These are phyloP conservation scores for Stenocarpella maydis DNA, from an alignment of 2,329 filamentous ascomycete species.

Conservation along the genomic window DNA sequence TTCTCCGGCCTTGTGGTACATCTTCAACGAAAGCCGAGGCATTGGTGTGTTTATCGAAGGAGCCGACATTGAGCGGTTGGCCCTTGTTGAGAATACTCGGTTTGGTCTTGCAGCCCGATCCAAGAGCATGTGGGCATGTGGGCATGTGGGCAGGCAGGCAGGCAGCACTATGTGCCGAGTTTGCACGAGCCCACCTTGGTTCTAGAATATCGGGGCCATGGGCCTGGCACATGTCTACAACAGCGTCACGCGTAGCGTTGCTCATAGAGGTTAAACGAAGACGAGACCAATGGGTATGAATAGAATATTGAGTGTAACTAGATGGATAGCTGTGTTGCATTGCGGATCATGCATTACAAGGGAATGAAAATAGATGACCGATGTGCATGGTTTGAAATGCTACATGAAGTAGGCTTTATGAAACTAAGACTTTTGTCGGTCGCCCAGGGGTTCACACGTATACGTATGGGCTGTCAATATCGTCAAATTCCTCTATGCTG, in stretches of 20 bases:
- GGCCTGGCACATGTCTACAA: neutral
- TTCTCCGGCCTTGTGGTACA: neutral
- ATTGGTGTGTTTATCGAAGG: neutral
- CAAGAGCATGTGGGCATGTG: neutral
- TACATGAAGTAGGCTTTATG: no score
- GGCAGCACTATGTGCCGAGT: neutral
- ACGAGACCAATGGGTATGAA: conserved; percentile 9
- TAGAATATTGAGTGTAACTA: neutral
- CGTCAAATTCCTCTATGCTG: no score
- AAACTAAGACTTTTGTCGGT: no score
- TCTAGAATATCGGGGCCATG: neutral
- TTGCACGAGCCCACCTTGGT: neutral
- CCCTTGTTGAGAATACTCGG: neutral
- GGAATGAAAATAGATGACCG: neutral
- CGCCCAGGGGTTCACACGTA: no score
- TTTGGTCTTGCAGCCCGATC: conserved; percentile 7
- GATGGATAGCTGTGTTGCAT: conserved; percentile 8
- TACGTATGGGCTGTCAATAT: no score
- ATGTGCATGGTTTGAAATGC: neutral
- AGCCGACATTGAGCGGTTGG: conserved; percentile 23
- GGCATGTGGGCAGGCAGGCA: no score
- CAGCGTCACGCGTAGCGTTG: neutral
- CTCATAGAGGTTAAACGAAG: conserved; percentile 12
- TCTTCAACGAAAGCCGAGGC: neutral
- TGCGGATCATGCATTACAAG: neutral